Evolutionary conservation across 768 basidiomycete genomes (phyloP).

Genomic region (Tricholoma matsutake): DNA sequence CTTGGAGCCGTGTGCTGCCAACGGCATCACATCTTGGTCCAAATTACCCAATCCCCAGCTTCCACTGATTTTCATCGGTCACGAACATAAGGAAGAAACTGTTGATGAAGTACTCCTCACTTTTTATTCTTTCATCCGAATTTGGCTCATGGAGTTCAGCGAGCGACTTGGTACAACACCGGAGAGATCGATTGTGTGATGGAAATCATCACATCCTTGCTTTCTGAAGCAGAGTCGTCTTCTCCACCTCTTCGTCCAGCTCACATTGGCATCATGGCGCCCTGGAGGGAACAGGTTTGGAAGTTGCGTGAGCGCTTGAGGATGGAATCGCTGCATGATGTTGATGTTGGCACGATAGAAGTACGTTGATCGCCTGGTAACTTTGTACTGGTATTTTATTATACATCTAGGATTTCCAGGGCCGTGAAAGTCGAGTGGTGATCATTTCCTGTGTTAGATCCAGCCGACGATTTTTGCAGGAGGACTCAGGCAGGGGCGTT

Average conservation of each 20-base stretch:
- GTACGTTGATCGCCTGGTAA: slow-evolving; percentile 18
- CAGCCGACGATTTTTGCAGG: slow-evolving; percentile 42
- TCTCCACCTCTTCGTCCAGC: slow-evolving; percentile 37
- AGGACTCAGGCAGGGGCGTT: slow-evolving; percentile 43
- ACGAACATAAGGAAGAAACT: slow-evolving; percentile 38
- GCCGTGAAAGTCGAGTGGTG: slow-evolving; percentile 47
- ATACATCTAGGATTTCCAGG: slow-evolving; percentile 42
- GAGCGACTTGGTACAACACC: slow-evolving; percentile 48
- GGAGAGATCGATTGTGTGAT: slow-evolving; percentile 43
- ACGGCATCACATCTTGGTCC: slow-evolving; percentile 41
- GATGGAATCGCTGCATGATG: slow-evolving; percentile 36
- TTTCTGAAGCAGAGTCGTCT: slow-evolving; percentile 33
- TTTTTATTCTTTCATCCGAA: not conserved
- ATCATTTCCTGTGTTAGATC: slow-evolving; percentile 51
- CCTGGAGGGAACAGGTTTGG: slow-evolving; percentile 54
- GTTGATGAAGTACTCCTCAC: slow-evolving; percentile 39
- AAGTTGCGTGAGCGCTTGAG: slow-evolving; percentile 44
- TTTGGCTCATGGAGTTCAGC: slow-evolving; percentile 21
- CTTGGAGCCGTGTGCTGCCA: slow-evolving; percentile 42
- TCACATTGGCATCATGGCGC: slow-evolving; percentile 50
- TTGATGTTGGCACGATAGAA: slow-evolving; percentile 54
- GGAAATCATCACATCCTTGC: slow-evolving; percentile 36
- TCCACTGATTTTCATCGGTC: slow-evolving; percentile 45
- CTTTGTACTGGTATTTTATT: not conserved
- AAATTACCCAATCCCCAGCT: slow-evolving; percentile 35